Evolutionary conservation across 2,329 filamentous ascomycete species (phyloP).

Genomic region (Colletotrichum incanum): DNA sequence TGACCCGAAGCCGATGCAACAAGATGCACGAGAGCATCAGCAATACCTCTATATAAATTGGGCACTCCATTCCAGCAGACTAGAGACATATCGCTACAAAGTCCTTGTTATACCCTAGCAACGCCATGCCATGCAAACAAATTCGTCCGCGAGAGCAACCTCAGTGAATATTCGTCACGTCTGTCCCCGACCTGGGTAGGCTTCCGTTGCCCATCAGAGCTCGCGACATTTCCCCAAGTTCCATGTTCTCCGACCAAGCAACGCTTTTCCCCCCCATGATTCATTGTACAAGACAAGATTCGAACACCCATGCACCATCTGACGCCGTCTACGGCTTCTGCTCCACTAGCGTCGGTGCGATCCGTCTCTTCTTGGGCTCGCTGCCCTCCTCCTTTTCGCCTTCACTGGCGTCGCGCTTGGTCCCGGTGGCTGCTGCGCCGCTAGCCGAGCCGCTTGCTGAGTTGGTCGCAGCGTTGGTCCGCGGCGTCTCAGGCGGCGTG

Average conservation of each 20-base stretch:
- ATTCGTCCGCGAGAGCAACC: conserved; percentile 25
- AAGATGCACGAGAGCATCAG: neutral
- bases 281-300: conserved; percentile 35
- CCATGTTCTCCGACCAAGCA: conserved; percentile 34
- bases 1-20: neutral
- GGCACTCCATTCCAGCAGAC: conserved; percentile 16
- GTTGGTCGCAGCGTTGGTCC: conserved; percentile 61
- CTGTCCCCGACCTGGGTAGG: neutral
- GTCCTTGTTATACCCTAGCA: conserved; percentile 40
- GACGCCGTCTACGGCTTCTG: conserved; percentile 26
- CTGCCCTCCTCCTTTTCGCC: conserved; percentile 68
- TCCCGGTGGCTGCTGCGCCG: conserved; percentile 54
- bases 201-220: conserved; percentile 14
- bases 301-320: conserved; percentile 2
- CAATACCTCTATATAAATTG: conserved; percentile 8
- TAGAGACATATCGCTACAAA: conserved; percentile 23
- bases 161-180: conserved; percentile 7
- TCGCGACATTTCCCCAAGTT: conserved; percentile 16
- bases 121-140: conserved; percentile 44
- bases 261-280: conserved; percentile 36
- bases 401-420: conserved; percentile 72
- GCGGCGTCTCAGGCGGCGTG: conserved; percentile 92
- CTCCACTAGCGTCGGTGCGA: conserved; percentile 76
- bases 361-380: conserved; percentile 77
- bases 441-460: neutral